These are phyloP conservation scores for Cordyceps cicadae DNA, from an alignment of 2,329 filamentous ascomycete genomes.

Conservation along the genomic window DNA sequence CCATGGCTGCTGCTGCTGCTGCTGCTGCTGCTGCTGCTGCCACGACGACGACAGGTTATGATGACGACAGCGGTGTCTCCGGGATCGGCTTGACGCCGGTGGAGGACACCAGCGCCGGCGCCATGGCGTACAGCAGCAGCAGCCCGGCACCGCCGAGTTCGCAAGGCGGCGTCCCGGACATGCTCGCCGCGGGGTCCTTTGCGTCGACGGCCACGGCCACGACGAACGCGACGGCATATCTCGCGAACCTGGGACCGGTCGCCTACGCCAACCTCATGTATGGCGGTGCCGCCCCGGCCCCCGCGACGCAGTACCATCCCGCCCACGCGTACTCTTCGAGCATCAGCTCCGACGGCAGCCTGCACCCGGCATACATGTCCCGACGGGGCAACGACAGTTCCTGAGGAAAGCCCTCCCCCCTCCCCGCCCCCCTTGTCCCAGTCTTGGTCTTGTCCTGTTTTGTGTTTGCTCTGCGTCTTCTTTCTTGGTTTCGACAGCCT, in stretches of 20 bases:
- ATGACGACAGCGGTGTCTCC: slow-evolving; percentile 65
- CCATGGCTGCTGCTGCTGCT: slow-evolving; percentile 5
- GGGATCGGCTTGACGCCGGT: slow-evolving; percentile 50
- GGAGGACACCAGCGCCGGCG: slow-evolving; percentile 34
- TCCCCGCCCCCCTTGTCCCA: not conserved
- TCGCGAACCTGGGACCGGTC: not conserved
- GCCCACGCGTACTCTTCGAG: slow-evolving; percentile 44
- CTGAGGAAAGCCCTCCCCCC: slow-evolving; percentile 17
- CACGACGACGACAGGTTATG: slow-evolving; percentile 37
- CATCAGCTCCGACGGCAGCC: slow-evolving; percentile 39
- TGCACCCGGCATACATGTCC: slow-evolving; percentile 23
- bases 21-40: slow-evolving; percentile 16
- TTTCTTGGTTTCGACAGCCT: not conserved
- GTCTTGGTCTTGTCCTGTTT: not conserved
- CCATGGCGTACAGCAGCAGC: not conserved
- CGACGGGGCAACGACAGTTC: slow-evolving; percentile 18
- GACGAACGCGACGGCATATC: not conserved
- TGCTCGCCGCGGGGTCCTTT: not conserved
- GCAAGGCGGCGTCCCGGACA: not conserved
- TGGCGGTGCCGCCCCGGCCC: not conserved
- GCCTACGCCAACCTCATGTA: not conserved
- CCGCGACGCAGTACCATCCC: slow-evolving; percentile 27
- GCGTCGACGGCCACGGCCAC: not conserved
- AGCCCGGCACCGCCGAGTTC: not conserved
- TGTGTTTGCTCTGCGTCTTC: not conserved